Conservation (phyloP, 2,329 filamentous ascomycete species). For the Ophiosphaerella herpotricha region DNA sequence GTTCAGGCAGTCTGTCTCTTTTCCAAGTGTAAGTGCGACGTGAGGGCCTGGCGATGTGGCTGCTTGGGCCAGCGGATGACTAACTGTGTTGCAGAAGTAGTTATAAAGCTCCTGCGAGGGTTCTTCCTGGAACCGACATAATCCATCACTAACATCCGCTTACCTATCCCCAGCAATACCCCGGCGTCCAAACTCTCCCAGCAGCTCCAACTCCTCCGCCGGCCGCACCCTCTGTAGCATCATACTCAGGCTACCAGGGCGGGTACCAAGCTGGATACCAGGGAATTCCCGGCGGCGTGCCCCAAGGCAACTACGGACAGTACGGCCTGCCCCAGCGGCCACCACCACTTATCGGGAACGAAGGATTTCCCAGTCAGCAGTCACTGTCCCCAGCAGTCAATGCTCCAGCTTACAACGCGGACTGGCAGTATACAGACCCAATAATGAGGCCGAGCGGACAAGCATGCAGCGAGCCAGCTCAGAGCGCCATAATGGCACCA, state of each 20-base stretch:
- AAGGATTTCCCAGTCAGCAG: conserved; percentile 13
- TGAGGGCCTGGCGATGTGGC: neutral
- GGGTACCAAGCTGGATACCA: conserved; percentile 15
- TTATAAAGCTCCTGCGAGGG: neutral
- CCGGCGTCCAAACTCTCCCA: conserved; percentile 24
- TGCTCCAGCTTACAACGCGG: conserved; percentile 15
- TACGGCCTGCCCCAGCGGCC: conserved; percentile 21
- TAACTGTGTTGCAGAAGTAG: conserved; percentile 19
- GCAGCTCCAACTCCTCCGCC: conserved; percentile 35
- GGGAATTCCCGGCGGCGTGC: conserved; percentile 10
- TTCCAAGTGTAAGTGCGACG: conserved; percentile 32
- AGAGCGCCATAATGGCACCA: conserved; percentile 17
- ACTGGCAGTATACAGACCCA: conserved; percentile 23
- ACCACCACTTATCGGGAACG: conserved; percentile 20
- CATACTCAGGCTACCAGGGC: conserved; percentile 20
- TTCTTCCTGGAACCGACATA: too few relatives aligned
- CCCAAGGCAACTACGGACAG: conserved; percentile 10
- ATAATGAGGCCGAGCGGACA: conserved; percentile 9
- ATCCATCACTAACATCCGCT: conserved; percentile 4
- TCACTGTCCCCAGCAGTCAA: conserved; percentile 8
- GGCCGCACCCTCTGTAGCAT: conserved; percentile 23
- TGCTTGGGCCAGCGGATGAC: neutral
- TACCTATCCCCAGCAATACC: conserved; percentile 24
- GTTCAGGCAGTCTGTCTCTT: conserved; percentile 25
- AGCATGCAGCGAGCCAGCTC: neutral